Base-by-base conservation (phyloP, 768 basidiomycete genomes). In the Leucocoprinus sp. region DNA sequence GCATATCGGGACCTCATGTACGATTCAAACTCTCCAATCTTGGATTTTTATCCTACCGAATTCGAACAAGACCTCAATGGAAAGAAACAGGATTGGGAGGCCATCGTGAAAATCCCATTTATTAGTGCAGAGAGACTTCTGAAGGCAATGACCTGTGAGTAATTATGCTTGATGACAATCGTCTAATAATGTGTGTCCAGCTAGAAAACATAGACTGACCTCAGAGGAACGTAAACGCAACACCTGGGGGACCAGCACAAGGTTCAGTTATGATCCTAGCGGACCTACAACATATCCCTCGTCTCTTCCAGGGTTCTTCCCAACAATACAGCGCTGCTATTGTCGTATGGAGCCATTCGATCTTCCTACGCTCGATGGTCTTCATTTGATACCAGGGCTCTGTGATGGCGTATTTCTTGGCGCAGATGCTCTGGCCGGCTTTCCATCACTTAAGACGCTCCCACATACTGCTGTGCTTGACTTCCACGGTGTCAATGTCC, bases 41-140 rank as follows among this genome's bases (percentile, higher is more conserved):
- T 90, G 38, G 90, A 95, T 58, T 98, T 98, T 68, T 99, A 99
- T 60, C 96, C 96, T 2, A 53, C 70, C 12, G 82, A 92, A 42
- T 98, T 98, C 53, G 92, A 90, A 52, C 80, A 77, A 52, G 96
- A 99, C 66, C 64, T 96, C 58, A 98, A 99, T 54, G 96, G 96
- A 24, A 99, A 99, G 75, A 98, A 93, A 61, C 83, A 86, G 54
- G 95, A 97, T 19, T 99, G 96, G 96, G 96, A 99, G 62, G 95
- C 96, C 0, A 79, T 98, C 41, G 92, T 99, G 43, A 98, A 98
- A 67, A 97, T 99, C 53, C 96, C 96, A 0, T 99, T 99, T 63
- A 97, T 99, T 50, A 82, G 96, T 37, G 80, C 93, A 60, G 54
- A 65, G 8, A 72, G 90, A 42, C 60, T 99, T 17, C 65, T 96